Evolutionary conservation across 2,329 filamentous ascomycete genomes (phyloP).

Genomic region (Magnaporthiopsis incrustans): DNA sequence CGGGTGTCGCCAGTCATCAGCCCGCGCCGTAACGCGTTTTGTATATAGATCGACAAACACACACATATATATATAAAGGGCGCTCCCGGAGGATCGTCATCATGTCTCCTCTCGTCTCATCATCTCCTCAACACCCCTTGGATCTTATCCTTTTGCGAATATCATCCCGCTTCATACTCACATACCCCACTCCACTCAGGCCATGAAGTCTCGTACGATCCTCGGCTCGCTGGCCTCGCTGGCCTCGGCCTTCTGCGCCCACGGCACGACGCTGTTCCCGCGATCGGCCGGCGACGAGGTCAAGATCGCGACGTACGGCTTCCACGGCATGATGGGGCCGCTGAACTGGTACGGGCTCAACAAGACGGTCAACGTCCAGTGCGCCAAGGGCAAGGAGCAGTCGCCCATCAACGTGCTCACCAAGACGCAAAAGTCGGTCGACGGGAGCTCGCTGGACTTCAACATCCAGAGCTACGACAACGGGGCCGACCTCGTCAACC

Average conservation of each 20-base stretch:
- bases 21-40: neutral
- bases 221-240: slow-evolving; percentile 14
- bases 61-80: neutral
- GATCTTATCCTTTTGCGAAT: too few relatives aligned
- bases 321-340: slow-evolving; percentile 35
- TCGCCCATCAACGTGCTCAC: slow-evolving; percentile 46
- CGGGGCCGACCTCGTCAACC: slow-evolving; percentile 39
- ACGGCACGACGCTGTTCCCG: slow-evolving; percentile 27
- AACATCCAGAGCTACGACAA: slow-evolving; percentile 26
- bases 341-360: slow-evolving; percentile 43
- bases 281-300: slow-evolving; percentile 19
- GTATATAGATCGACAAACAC: neutral
- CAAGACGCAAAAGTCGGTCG: slow-evolving; percentile 10
- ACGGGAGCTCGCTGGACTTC: slow-evolving; percentile 19
- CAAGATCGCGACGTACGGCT: slow-evolving; percentile 29
- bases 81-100: neutral
- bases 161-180: too few relatives aligned
- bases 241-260: slow-evolving; percentile 19
- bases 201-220: neutral
- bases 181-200: neutral
- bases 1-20: neutral
- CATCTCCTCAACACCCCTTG: neutral
- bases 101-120: neutral
- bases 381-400: slow-evolving; percentile 40
- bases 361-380: slow-evolving; percentile 31